Evolutionary conservation across 2,329 filamentous ascomycete species (phyloP).

Genomic region (Lachnellula occidentalis): DNA sequence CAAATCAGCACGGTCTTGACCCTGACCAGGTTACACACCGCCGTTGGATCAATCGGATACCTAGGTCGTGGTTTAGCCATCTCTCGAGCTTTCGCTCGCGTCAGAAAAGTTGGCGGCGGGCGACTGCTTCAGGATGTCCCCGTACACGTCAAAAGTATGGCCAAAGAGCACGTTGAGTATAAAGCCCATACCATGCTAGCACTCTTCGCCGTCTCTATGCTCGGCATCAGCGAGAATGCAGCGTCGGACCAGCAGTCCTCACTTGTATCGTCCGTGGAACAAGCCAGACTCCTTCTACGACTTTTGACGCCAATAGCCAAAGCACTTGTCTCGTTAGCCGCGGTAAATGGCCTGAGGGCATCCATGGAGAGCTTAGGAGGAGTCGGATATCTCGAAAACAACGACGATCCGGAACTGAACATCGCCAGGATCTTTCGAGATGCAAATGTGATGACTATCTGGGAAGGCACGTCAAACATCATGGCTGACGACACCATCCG

Average conservation of each 20-base stretch:
- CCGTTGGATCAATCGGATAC: constrained; percentile 46
- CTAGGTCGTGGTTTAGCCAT: constrained; percentile 52
- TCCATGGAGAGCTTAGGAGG: constrained; percentile 63
- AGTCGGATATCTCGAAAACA: constrained; percentile 59
- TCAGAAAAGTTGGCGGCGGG: constrained; percentile 44
- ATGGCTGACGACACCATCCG: constrained; percentile 51
- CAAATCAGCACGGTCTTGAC: constrained; percentile 66
- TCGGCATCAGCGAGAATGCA: constrained; percentile 46
- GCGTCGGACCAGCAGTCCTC: not conserved
- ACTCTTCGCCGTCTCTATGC: constrained; percentile 47
- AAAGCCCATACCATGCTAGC: constrained; percentile 50
- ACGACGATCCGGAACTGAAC: constrained; percentile 59
- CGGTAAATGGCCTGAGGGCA: constrained; percentile 45
- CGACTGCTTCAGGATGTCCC: constrained; percentile 45
- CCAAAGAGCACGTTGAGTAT: constrained; percentile 50
- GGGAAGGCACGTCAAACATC: constrained; percentile 70
- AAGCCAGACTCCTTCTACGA: constrained; percentile 41
- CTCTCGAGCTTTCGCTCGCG: constrained; percentile 51
- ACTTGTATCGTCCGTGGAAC: not conserved
- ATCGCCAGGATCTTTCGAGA: constrained; percentile 62
- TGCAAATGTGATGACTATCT: constrained; percentile 58
- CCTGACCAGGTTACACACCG: constrained; percentile 56
- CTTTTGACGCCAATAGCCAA: constrained; percentile 57
- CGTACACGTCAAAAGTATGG: constrained; percentile 53
- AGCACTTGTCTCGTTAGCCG: constrained; percentile 48